Conservation (phyloP, 768 basidiomycete species). For the Cantharellus cinnabarinus region DNA sequence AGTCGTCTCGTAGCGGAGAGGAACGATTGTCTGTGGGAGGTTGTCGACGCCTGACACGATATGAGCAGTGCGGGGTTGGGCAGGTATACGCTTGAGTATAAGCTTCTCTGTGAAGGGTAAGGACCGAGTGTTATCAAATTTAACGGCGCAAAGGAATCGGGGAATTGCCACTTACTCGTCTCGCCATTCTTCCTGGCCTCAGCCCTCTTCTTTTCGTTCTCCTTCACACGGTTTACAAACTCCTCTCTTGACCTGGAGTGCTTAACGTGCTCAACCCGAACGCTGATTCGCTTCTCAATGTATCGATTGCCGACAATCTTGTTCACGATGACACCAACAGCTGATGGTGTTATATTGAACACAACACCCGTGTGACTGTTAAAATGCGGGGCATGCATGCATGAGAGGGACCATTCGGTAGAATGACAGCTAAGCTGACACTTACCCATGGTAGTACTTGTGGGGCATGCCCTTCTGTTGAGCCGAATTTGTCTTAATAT, state of each 20-base stretch:
- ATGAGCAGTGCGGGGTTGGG: constrained; percentile 58
- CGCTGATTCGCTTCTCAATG: constrained; percentile 98
- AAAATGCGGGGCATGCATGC: background rate
- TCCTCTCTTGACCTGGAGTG: constrained; percentile 98
- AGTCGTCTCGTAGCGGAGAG: constrained; percentile 88
- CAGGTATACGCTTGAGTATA: constrained; percentile 68
- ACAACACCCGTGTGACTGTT: constrained; percentile 88
- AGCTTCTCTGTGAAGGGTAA: constrained; percentile 39
- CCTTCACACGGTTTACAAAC: constrained; percentile 89
- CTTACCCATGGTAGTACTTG: constrained; percentile 94
- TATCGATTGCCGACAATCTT: constrained; percentile 98
- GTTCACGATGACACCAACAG: constrained; percentile 93
- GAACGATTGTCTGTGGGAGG: constrained; percentile 79
- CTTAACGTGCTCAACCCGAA: constrained; percentile 84
- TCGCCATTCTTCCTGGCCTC: constrained; percentile 82
- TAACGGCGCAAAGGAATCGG: constrained; percentile 3
- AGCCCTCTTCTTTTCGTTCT: constrained; percentile 63
- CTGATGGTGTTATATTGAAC: constrained; percentile 90
- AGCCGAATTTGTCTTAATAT: constrained; percentile 98
- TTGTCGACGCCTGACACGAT: constrained; percentile 56
- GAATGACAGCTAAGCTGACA: constrained; percentile 11
- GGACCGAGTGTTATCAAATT: background rate
- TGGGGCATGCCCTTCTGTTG: constrained; percentile 99
- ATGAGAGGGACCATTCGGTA: background rate
- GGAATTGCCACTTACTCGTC: constrained; percentile 15